These are phyloP conservation scores for Wickerhamomyces tratensis DNA, from an alignment of 805 yeast species.

Conservation along the genomic window DNA sequence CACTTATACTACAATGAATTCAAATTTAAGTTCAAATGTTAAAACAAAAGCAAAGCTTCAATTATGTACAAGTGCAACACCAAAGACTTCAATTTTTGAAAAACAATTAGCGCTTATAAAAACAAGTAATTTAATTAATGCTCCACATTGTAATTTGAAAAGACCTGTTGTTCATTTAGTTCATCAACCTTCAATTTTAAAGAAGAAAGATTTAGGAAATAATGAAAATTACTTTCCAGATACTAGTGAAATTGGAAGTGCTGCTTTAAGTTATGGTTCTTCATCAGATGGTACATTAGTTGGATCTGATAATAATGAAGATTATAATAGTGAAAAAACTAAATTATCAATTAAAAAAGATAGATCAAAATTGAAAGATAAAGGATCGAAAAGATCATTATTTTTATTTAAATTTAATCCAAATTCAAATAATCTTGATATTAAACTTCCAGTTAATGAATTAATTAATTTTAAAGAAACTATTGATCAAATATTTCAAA, in stretches of 20 bases:
- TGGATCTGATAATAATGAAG: background rate
- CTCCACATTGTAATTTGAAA: background rate
- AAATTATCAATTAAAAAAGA: background rate
- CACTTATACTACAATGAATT: background rate
- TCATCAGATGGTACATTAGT: slow-evolving; percentile 3
- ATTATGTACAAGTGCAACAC: slow-evolving; percentile 3
- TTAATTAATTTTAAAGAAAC: background rate
- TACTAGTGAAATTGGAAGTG: background rate
- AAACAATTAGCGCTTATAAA: slow-evolving; percentile 10
- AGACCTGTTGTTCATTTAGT: background rate
- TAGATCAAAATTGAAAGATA: background rate
- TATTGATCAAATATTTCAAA: background rate
- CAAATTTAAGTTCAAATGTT: background rate
- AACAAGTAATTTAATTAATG: background rate
- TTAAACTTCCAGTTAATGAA: background rate
- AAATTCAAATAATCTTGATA: background rate
- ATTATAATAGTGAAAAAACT: background rate
- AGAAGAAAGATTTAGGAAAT: background rate
- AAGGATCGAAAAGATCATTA: background rate
- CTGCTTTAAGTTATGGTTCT: slow-evolving; percentile 3
- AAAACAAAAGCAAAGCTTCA: slow-evolving; percentile 3
- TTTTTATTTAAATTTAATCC: background rate
- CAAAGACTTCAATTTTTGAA: slow-evolving; percentile 13
- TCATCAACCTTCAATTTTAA: no score
- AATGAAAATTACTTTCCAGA: background rate